Base-by-base conservation (phyloP, 2,329 filamentous ascomycete species). In the Neopestalotiopsis sp. region DNA sequence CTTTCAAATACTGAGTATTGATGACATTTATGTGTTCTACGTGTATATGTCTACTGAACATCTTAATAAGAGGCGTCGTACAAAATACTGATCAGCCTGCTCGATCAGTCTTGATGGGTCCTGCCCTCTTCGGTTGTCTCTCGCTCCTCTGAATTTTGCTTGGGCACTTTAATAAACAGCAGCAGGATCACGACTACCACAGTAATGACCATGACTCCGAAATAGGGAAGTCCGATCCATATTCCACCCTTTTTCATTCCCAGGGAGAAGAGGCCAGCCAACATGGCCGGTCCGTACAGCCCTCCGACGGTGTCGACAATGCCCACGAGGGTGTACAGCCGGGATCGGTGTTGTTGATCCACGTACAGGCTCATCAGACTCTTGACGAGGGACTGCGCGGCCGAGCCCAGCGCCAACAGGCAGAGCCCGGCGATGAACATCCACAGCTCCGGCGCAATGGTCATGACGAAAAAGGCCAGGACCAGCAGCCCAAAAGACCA, bases 201-300 rank as follows among this genome's bases (percentile, higher is more conserved):
- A 13, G 45, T 40, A 2, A 78, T 67, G 12, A 69, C 65, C 1
- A 74, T 70, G 7, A 78, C 14, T 1, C 73, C 76, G 60, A 72
- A 73, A 68, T 78, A 78, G 4, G 77, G 77, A 28, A 79, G 71
- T 1, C 77, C 77, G 14, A 78, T 75, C 77, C 77, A 78, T 6
- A 49, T 72, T 1, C 73, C 75, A 1, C 71, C 73, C 9, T 75
- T 69, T 10, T 67, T 72, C 74, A 79, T 72, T 4, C 77, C 78
- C 2, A 78, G 52, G 3, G 75, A 62, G 70, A 79, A 79, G n/a
- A 79, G 73, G 0, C 67, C 74, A 0, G 77, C 77, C 4, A 80
- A 72, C 65, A 79, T 45, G 1, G 76, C 77, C 34, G 73, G 73
- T 3, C 74, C 72, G 42, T 78, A 79, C 5, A 78, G 69, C 28